Base-by-base conservation (phyloP, 169 alveolate species). In the Cyclospora cayetanensis region DNA sequence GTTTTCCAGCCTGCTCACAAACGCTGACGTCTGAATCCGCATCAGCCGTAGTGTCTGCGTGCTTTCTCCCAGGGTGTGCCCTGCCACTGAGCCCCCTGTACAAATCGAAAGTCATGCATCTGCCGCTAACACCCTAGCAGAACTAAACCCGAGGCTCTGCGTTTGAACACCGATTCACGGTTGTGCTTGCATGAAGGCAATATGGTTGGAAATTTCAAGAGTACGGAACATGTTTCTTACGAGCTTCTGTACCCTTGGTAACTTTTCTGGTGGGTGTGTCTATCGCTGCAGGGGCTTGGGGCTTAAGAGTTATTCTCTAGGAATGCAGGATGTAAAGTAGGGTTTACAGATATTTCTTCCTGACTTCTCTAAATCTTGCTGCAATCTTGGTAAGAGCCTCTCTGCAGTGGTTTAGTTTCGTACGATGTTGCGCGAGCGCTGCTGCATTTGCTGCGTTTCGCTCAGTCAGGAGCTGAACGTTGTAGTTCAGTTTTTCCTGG, bases 401-500 rank as follows among this genome's bases (percentile, higher is more conserved):
- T 3, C 95, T 80, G 25, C 90, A 37, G 0, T 88, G 82, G 46
- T 91, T 90, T 70, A 90, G 82, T 18, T 92, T 83, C 34, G 50
- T 90, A 42, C 90, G 91, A 88, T 94, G 92, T n/a, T 34, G 5
- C n/a, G 50, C 2, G 70, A 74, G 93, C 42, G 88, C 85, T 15
- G 93, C 94, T 9, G 87, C 46, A 74, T 92, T 93, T 55, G 92
- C 93, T 68, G 84, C 84, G 88, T 92, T 91, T 27, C 94, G 41
- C 77, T 94, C 96, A 1, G 91, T 60, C 3, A 94, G 91, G 42
- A 94, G 95, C 70, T 88, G 92, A 68, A 92, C 55, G 41, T 92
- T 94, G 92, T 91, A 94, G 60, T 92, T 93, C 74, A 94, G 72
- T 66, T 94, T 91, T 84, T 94, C 95, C 91, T 94, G 91, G 50